Base-by-base conservation (phyloP, 208 protist genomes). In the Porcisia deanei region DNA sequence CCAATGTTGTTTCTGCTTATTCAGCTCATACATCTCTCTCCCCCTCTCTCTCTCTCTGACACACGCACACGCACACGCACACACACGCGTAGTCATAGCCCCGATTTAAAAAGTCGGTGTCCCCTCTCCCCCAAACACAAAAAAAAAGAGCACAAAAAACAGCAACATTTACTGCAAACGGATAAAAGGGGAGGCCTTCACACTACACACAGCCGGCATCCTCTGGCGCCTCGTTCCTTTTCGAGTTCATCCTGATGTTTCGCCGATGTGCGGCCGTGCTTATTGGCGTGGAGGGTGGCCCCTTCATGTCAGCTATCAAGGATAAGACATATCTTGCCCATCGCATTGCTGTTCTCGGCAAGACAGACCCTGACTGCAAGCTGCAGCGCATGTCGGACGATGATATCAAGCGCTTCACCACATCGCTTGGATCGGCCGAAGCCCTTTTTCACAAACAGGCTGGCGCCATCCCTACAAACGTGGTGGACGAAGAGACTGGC, bases 391-490 rank as follows among this genome's bases (percentile, higher is more conserved):
- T 97, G 76, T 91, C 85, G 1, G 82, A 89, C 22, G 91, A 96
- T 70, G 82, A 94, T 45, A 76, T 97, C 20, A 86, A 91, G 73
- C 93, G 93, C 66, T 95, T 97, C 76, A 95, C 90, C 9, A 91
- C 86, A 3, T 97, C 93, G n/a, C 59, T 94, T 25, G 88, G 91
- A 12, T 94, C 88, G 7, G 77, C 88, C 5, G 91, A 97, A 85
- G 76, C 85, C 16, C 83, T 97, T 16, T 97, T 97, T 67, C 95
- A 97, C 80, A 95, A 96, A 85, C 84, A 88, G 58, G 87, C 90
- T 0, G 91, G 91, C 16, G 76, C 88, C 25, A 83, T 92, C 47
- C 91, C 91, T 8, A 94, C 90, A 0, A 96, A 95, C 76, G 84
- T 97, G 2, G 93, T 97, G 30, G 91, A 97, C 60, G 93, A 97